A percentile compares a stretch with the other conserved stretches of the same genome.
phyloP scores from a whole-genome alignment of 768 basidiomycete species.

The Dentipellis sp. region DNA sequence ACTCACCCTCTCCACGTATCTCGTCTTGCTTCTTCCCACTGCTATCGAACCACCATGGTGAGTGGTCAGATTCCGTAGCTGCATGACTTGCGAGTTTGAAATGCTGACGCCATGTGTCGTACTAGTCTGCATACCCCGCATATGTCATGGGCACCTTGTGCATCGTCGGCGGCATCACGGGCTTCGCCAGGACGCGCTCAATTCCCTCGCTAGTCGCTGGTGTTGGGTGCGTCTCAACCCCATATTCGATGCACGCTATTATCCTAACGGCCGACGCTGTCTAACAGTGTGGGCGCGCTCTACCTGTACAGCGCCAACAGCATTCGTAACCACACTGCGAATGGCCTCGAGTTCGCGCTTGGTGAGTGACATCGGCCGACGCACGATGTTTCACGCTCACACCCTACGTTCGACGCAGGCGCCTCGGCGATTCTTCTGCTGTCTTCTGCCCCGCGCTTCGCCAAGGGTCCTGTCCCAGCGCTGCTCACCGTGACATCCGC shows the following conservation, averaged over 20 bases:
- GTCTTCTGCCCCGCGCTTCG: conserved; percentile 59
- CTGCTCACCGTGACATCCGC: conserved; percentile 51
- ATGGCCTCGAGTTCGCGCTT: conserved; percentile 72
- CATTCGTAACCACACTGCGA: conserved; percentile 62
- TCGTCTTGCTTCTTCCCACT: neutral
- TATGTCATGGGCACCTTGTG: conserved; percentile 71
- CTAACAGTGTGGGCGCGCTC: conserved; percentile 58
- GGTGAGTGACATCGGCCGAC: conserved; percentile 30
- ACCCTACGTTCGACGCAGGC: conserved; percentile 28
- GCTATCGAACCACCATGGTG: neutral
- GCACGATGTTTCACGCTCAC: neutral
- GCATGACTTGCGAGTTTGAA: neutral
- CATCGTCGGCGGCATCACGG: conserved; percentile 67
- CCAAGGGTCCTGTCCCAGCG: conserved; percentile 63
- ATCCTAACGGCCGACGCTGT: neutral
- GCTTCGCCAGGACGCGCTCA: conserved; percentile 63
- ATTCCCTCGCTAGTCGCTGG: conserved; percentile 81
- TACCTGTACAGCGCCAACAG: conserved; percentile 74
- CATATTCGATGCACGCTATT: neutral
- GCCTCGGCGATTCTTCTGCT: conserved; percentile 65
- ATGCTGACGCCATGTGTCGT: neutral
- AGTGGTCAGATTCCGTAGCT: conserved; percentile 1
- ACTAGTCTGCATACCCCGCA: conserved; percentile 74
- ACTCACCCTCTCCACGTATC: neutral
- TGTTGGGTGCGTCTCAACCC: conserved; percentile 43